Base-by-base conservation (phyloP, 148 eudicot genomes). In the Persicaria maculosa region DNA sequence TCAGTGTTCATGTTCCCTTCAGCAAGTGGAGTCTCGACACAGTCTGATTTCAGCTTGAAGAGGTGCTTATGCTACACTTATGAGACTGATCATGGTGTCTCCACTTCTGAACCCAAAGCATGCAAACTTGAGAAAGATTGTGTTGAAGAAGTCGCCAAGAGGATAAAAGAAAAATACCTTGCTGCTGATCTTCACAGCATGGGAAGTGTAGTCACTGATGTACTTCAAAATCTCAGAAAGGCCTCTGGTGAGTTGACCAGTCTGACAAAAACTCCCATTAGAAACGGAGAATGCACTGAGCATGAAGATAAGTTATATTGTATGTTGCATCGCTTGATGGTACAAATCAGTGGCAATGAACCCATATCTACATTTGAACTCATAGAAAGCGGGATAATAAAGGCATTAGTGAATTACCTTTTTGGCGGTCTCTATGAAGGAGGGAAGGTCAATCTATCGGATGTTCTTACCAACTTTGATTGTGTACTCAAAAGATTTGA, bases 331-430 rank as follows among this genome's bases (percentile, higher is more conserved):
- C 81, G 84, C 80, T 86, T 90, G 22, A 78, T 92, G 87, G 83
- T 75, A 9, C 86, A 83, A 78, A 79, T 95, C 45, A 84, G 85
- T 80, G 93, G 91, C 59, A 78, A 72, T 67, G 93, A 85, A 81
- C 80, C 88, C 31, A 84, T 92, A 79, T 95, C 98, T 52, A 92
- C 96, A 76, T 95, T 95, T 87, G 98, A 92, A 70, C 86, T 95
- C 72, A 80, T 95, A 57, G 98, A 89, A 79, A 95, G 98, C 86
- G 96, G 98, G 58, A 87, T 92, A 61, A 74, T 90, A 25, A 90
- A 84, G 76, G 88, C 96, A 67, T 72, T 95, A 55, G 81, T 88
- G 55, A 85, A 78, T 65, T 95, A 86, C 78, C 83, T 95, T 36
- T 85, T 83, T 8, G 83, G 80, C 75, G 90, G 86, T 62, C 81